Evolutionary conservation across 352 stramenopile genomes (phyloP).

Genomic region (Globisporangium viniferum): DNA sequence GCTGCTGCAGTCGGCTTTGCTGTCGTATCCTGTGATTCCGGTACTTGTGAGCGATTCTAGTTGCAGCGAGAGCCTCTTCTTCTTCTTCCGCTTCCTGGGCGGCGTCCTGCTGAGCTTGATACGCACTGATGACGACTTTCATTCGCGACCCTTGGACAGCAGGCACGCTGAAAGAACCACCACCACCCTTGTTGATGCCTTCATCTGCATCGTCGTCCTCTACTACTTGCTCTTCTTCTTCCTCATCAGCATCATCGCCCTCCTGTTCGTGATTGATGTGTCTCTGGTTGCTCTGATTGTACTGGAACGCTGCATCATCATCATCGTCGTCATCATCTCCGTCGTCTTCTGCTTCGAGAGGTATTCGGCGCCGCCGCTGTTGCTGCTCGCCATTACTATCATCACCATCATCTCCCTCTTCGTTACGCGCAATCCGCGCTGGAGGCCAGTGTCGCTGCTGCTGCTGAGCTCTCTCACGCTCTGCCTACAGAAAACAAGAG

Average conservation of each 20-base stretch:
- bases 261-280: background rate
- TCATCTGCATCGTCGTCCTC: conserved; percentile 2
- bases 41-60: conserved; percentile 31
- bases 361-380: background rate
- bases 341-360: conserved; percentile 13
- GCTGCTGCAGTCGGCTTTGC: conserved; percentile 13
- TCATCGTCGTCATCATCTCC: conserved; percentile 27
- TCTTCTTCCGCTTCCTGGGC: conserved; percentile 3
- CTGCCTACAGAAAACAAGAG: background rate
- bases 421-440: background rate
- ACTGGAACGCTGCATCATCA: conserved; percentile 30
- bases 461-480: background rate
- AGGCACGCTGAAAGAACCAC: conserved; percentile 3
- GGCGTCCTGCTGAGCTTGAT: conserved; percentile 7
- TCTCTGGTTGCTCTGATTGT: conserved; percentile 11
- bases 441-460: background rate
- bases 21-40: conserved; percentile 24
- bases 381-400: background rate
- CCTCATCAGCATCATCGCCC: background rate
- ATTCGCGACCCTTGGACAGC: conserved; percentile 5
- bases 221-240: conserved; percentile 8
- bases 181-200: background rate
- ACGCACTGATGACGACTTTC: conserved; percentile 16
- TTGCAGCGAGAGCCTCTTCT: conserved; percentile 17
- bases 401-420: conserved; percentile 13